phyloP scores from a whole-genome alignment of 2,329 filamentous ascomycete genomes.

The Albifimbria verrucaria region DNA sequence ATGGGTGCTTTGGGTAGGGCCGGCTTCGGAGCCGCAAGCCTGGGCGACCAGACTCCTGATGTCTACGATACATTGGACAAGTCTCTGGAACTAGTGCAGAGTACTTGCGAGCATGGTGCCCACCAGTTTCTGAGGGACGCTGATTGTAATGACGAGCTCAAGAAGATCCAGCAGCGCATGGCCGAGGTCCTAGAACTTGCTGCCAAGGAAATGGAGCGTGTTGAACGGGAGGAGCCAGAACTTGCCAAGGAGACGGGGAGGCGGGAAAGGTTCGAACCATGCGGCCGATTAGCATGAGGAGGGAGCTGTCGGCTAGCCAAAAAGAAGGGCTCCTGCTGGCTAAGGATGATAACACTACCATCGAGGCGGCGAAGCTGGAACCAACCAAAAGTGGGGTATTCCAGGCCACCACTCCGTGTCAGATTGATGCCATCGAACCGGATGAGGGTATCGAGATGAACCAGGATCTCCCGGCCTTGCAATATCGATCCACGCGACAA shows the following conservation, averaged over 20 bases:
- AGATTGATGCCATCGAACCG: constrained; percentile 25
- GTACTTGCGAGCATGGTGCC: constrained; percentile 79
- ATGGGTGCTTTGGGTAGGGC: constrained; percentile 21
- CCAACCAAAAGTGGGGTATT: constrained; percentile 13
- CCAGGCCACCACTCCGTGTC: constrained; percentile 13
- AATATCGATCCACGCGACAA: constrained; percentile 39
- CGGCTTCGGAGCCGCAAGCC: constrained; percentile 16
- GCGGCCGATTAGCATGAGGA: constrained; percentile 51
- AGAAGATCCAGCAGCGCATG: constrained; percentile 64
- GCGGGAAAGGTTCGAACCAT: constrained; percentile 44
- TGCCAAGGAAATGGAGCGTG: constrained; percentile 54
- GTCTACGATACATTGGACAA: constrained; percentile 75
- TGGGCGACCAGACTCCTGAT: constrained; percentile 31
- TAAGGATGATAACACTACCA: constrained; percentile 16
- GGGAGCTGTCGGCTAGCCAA: constrained; percentile 32
- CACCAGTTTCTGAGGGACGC: constrained; percentile 88
- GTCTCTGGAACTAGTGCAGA: constrained; percentile 74
- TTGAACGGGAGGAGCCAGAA: constrained; percentile 50
- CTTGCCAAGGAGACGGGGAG: constrained; percentile 34
- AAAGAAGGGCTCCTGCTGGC: constrained; percentile 17
- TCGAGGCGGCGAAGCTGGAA: constrained; percentile 19
- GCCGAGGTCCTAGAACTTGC: constrained; percentile 60
- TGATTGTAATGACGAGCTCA: constrained; percentile 75
- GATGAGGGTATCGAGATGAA: constrained; percentile 41
- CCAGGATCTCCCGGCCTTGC: constrained; percentile 33